A percentile compares a stretch with the other conserved stretches of the same genome.
Conservation (phyloP, 257 asterid genomes). For the Fraxinus excelsior region DNA sequence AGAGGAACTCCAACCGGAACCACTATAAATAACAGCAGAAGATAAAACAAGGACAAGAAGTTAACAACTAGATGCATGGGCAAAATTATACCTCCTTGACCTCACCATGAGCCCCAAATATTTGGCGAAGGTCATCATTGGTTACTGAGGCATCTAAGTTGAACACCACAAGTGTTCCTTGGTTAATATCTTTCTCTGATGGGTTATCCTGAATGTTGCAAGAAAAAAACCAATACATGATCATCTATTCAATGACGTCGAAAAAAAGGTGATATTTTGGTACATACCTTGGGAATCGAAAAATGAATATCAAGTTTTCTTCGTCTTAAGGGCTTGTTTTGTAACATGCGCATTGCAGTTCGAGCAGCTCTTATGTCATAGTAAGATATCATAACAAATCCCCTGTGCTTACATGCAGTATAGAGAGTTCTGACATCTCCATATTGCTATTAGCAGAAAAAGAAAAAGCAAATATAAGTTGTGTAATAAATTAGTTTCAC, state of each 20-base stretch:
- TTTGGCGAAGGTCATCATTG: slow-evolving; percentile 84
- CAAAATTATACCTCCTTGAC: slow-evolving; percentile 77
- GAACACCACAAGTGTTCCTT: slow-evolving; percentile 95
- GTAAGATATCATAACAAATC: slow-evolving; percentile 98
- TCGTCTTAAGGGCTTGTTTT: slow-evolving; percentile 85
- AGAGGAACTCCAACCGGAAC: background rate
- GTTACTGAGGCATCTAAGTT: slow-evolving; percentile 95
- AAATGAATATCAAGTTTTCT: slow-evolving; percentile 96
- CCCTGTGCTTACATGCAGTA: slow-evolving; percentile 97
- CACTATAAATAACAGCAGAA: slow-evolving; percentile 3
- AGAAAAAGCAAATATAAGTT: background rate
- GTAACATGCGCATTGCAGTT: slow-evolving; percentile 83
- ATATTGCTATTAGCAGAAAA: slow-evolving; percentile 62
- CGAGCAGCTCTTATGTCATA: slow-evolving; percentile 98
- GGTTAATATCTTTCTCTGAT: slow-evolving; percentile 91
- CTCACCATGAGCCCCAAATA: slow-evolving; percentile 95
- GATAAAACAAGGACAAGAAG: background rate
- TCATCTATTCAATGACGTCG: slow-evolving; percentile 2
- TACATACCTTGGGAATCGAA: slow-evolving; percentile 88
- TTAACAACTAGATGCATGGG: slow-evolving; percentile 3
- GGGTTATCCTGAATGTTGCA: slow-evolving; percentile 77
- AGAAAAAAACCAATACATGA: slow-evolving; percentile 16
- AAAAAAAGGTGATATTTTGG: background rate
- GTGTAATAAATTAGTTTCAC: background rate
- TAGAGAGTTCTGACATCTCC: slow-evolving; percentile 96